These are phyloP conservation scores for Amanita muscaria DNA, from an alignment of 768 basidiomycete genomes.

Conservation along the genomic window DNA sequence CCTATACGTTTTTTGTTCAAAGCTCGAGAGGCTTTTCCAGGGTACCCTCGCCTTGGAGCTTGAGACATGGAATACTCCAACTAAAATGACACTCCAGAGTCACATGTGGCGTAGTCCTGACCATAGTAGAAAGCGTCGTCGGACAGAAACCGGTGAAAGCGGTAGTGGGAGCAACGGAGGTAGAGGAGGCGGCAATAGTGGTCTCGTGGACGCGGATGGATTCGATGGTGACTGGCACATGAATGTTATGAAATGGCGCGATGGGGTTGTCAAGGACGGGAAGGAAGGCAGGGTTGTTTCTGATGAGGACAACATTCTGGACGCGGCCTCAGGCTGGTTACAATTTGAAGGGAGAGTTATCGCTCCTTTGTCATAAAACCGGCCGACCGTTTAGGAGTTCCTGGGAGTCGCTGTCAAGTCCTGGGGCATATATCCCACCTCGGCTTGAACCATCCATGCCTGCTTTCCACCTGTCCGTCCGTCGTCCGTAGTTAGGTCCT, in stretches of 20 bases:
- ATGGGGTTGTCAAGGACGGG: slow-evolving; percentile 7
- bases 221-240: slow-evolving; percentile 6
- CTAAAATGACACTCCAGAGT: slow-evolving; percentile 5
- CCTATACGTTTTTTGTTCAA: slow-evolving; percentile 8
- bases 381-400: not conserved
- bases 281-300: slow-evolving; percentile 6
- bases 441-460: not conserved
- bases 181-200: slow-evolving; percentile 8
- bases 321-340: not conserved
- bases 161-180: not conserved
- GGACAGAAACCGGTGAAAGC: too few species aligned
- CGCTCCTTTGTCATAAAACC: not conserved
- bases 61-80: slow-evolving; percentile 1
- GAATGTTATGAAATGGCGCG: slow-evolving; percentile 7
- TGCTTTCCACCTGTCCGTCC: not conserved
- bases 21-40: slow-evolving; percentile 5
- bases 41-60: not conserved
- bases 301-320: not conserved
- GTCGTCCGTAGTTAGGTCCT: not conserved
- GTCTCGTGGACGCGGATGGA: slow-evolving; percentile 7
- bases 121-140: too few species aligned
- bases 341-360: slow-evolving; percentile 1
- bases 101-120: slow-evolving; percentile 9
- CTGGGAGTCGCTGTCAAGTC: slow-evolving; percentile 1
- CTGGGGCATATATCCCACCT: slow-evolving; percentile 3